Percentiles rank a stretch among this genome's conserved stretches.
These are phyloP conservation scores for Populus davidiana DNA, from an alignment of 345 rosid genomes.

Conservation along the genomic window DNA sequence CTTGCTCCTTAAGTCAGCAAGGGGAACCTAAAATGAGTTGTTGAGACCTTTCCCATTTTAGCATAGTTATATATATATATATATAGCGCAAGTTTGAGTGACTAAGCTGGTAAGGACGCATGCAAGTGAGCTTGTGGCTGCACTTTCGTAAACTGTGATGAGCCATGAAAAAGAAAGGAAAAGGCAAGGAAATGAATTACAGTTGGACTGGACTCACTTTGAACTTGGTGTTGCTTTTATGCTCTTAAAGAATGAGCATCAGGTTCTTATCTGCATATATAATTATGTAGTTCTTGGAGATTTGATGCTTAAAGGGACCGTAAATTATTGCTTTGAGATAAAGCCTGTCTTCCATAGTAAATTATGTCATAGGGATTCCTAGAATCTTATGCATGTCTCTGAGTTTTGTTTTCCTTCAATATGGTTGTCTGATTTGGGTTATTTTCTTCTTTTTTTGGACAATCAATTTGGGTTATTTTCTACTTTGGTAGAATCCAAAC, in stretches of 20 bases:
- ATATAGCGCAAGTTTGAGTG: not conserved
- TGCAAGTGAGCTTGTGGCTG: not conserved
- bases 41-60: not conserved
- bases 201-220: constrained; percentile 31
- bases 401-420: not conserved
- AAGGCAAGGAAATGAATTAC: not conserved
- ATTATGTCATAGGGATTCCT: constrained; percentile 27
- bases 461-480: not conserved
- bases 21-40: not conserved
- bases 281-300: constrained; percentile 17
- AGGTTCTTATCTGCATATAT: constrained; percentile 44
- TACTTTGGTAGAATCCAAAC: constrained; percentile 19
- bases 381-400: constrained; percentile 24
- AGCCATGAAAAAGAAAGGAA: not conserved
- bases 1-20: not conserved
- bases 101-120: no score
- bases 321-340: constrained; percentile 39
- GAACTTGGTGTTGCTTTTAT: constrained; percentile 30
- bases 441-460: no score
- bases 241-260: constrained; percentile 31
- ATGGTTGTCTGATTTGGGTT: not conserved
- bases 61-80: not conserved
- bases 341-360: constrained; percentile 22
- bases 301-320: constrained; percentile 42
- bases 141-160: not conserved